Conservation (phyloP, 2,329 filamentous ascomycete genomes). For the Fusarium sp. region DNA sequence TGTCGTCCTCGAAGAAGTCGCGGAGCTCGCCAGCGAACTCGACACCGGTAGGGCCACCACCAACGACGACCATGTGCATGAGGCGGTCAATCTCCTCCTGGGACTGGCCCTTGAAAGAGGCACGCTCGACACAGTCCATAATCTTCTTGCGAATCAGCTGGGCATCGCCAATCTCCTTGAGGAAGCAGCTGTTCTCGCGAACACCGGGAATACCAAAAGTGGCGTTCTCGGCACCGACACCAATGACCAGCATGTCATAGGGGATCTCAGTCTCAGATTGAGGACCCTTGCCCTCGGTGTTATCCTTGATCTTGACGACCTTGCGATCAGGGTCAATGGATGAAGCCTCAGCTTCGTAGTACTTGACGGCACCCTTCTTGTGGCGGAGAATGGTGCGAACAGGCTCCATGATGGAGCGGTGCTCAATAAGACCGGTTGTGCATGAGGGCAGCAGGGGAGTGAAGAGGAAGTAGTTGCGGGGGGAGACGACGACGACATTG, state of each 20-base stretch:
- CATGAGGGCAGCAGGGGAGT: conserved; percentile 96
- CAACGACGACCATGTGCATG: conserved; percentile 96
- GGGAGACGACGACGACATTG: conserved; percentile 97
- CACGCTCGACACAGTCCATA: conserved; percentile 99
- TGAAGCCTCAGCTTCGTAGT: conserved; percentile 97
- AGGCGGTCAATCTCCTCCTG: conserved; percentile 90
- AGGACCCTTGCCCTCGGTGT: conserved; percentile 90
- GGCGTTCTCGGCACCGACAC: conserved; percentile 97
- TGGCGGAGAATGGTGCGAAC: conserved; percentile 94
- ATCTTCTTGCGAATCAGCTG: conserved; percentile 98
- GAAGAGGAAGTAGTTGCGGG: conserved; percentile 99
- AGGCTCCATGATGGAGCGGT: conserved; percentile 99
- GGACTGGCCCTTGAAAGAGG: conserved; percentile 95
- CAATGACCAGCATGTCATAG: conserved; percentile 98
- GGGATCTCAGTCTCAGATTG: conserved; percentile 86
- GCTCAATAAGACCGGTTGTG: conserved; percentile 96
- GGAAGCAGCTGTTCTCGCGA: conserved; percentile 93
- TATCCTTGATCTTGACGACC: conserved; percentile 88
- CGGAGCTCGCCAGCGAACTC: conserved; percentile 98
- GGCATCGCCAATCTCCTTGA: conserved; percentile 97
- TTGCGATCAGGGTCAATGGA: conserved; percentile 94
- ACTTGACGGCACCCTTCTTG: conserved; percentile 93
- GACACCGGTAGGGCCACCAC: conserved; percentile 94
- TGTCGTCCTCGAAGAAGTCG: conserved; percentile 98
- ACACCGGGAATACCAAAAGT: conserved; percentile 98